Base-by-base conservation (phyloP, 208 protist species). In the Naegleria lovaniensis region DNA sequence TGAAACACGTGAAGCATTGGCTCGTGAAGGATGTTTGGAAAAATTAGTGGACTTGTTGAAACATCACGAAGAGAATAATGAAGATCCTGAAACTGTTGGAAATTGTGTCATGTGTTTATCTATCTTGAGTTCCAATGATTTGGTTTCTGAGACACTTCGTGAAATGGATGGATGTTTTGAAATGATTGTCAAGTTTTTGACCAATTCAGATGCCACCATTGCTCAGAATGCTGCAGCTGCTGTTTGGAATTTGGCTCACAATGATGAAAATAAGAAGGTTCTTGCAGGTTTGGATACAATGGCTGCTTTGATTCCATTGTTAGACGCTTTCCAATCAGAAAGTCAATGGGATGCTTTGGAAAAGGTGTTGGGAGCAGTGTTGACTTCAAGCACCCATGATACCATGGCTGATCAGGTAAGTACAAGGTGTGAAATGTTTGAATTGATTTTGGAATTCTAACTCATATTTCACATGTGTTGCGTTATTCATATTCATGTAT, bases 231-330 rank as follows among this genome's bases (percentile, higher is more conserved):
- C 85, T 58, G 43, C 41, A 11, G 85, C 48, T 36, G 85, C 85
- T n/a, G 43, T 89, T 33, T 89, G 85, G 85, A 89, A 89, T 67
- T 67, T 89, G 29, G 16, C 48, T 75, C 85, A 89, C 13, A 40
- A 38, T 19, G 33, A 55, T 25, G 48, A 89, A 4, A 89, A 89
- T 29, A 89, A 40, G n/a, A 38, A 86, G 0, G 16, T 33, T 40
- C n/a, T 86, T 5, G 0, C 22, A 0, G 29, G 29, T 6, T 51
- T 86, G 39, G 83, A 38, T 36, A 51, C 40, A 0, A 38, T 86
- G 40, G 16, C 22, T 33, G 5, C 11, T 22, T 48, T 89, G 7
- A 13, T 89, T 33, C 22, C 39, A 19, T 25, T 67, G 11, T 52
- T 67, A 9, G 85, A 89, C 41, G 6, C 85, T 11, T 39, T 33